Evolutionary conservation across 1,139 yeast species (phyloP).

Genomic region (Candida sp.): DNA sequence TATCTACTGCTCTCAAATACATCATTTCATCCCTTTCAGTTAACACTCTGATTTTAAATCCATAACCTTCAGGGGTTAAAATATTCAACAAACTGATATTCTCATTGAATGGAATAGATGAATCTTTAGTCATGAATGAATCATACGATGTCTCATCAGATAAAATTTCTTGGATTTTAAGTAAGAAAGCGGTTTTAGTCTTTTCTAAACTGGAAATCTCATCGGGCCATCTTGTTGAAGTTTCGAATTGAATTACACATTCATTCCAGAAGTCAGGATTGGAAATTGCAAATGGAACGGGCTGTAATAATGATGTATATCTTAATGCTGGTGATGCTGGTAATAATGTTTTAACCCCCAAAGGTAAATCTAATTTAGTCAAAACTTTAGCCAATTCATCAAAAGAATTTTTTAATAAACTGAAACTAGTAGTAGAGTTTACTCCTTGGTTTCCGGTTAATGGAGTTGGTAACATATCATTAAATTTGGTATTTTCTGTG

Average conservation of each 20-base stretch:
- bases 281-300: slow-evolving; percentile 77
- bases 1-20: slow-evolving; percentile 65
- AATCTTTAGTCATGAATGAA: slow-evolving; percentile 60
- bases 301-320: slow-evolving; percentile 69
- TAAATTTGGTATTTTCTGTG: slow-evolving; percentile 42
- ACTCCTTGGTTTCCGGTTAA: slow-evolving; percentile 52
- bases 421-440: slow-evolving; percentile 50
- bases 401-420: slow-evolving; percentile 59
- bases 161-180: slow-evolving; percentile 65
- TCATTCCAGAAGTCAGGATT: slow-evolving; percentile 83
- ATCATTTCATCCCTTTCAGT: slow-evolving; percentile 81
- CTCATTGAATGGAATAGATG: slow-evolving; percentile 62
- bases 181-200: slow-evolving; percentile 84
- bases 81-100: slow-evolving; percentile 59
- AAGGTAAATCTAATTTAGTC: slow-evolving; percentile 59
- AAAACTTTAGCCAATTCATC: slow-evolving; percentile 59
- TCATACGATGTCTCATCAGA: slow-evolving; percentile 50
- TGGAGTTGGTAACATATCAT: slow-evolving; percentile 56
- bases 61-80: slow-evolving; percentile 84
- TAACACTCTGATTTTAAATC: slow-evolving; percentile 69
- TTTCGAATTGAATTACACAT: slow-evolving; percentile 80
- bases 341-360: slow-evolving; percentile 64
- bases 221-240: slow-evolving; percentile 95
- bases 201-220: slow-evolving; percentile 81
- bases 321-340: slow-evolving; percentile 76